Base-by-base conservation (phyloP, 73 alveolate genomes). In the Blepharisma japonicum region DNA sequence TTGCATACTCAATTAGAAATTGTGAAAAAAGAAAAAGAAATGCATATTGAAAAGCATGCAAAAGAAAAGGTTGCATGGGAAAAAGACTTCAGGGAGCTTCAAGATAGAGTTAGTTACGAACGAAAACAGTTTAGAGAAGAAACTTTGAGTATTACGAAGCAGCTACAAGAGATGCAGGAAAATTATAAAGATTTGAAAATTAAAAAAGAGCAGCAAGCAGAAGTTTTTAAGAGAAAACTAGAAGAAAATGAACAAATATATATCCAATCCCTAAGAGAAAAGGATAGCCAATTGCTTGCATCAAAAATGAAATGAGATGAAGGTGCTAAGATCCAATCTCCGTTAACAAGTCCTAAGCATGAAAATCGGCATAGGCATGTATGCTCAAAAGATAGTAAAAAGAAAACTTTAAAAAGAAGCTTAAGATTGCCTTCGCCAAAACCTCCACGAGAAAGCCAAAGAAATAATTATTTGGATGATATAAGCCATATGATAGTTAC, bases 1-100 rank as follows among this genome's bases (percentile, higher is more conserved):
- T 39, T 61, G 14, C 47, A 61, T 14, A 39, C 74, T 18, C 74
- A 61, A 61, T 8, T 61, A 2, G 47, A 61, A 25, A 39, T 61
- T 14, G 47, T 61, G 14, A 39, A 61, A 61, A 61, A 61, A 25
- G 74, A 61, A 61, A 61, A 61, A 61, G 74, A 61, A 61, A 61
- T 61, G 74, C 74, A 61, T 25, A 61, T 61, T 25, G 38, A n/a
- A 61, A 25, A 11, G 47, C 74, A 61, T 5, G 74, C 74, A 20
- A 61, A 61, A 25, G 74, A 61, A 61, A 61, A 61, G 23, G 18
- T 61, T 11, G 18, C 18, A 61, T 25, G 14, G 47, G 74, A 61
- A 25, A 9, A n/a, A 8, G 14, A 14, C 2, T 14, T 61, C 3
- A 61, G 23, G 23, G 74, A 61, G 2, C 74, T 20, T 9, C 23